Base-by-base conservation (phyloP, 345 rosid species). In the Populus alba region DNA sequence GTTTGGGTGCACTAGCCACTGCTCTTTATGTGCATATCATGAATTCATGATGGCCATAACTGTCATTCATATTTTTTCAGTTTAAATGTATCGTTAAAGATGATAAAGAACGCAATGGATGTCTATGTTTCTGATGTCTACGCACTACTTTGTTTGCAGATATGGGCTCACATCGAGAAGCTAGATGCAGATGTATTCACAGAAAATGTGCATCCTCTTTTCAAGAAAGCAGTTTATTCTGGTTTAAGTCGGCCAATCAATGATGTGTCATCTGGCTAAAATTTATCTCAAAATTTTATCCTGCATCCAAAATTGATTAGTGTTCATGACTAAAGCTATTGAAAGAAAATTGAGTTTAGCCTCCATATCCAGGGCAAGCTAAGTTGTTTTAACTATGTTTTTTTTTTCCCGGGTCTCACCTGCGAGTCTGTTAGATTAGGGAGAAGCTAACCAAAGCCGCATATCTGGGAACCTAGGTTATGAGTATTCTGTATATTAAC, bases 151-250 rank as follows among this genome's bases (percentile, higher is more conserved):
- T 81, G 76, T 65, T 29, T 70, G 68, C 87, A 97, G 99, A 88
- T 92, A 85, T 97, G 97, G 98, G 87, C 89, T 45, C 91, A 85
- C 81, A 79, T 94, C 17, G 97, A 94, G 85, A 94, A 87, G 87
- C 82, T 97, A 77, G 97, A 92, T 16, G 78, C 82, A 1, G 93
- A 90, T 68, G 91, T 94, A 49, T 87, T 92, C 75, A 82, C 85
- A 6, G 91, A 84, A 72, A 87, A 90, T 71, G 90, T 72, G 0
- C 98, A 92, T 89, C 96, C 97, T 79, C 97, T 94, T 63, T 90
- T 89, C 81, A 81, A 85, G 68, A 80, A 82, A 83, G 97, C 96
- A 53, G 81, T 97, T 78, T 90, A 84, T 82, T 86, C 91, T 23
- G 97, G 97, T 72, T 79, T 92, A 68, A 75, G 90, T 8, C 77